phyloP scores from a whole-genome alignment of 306 rosid species.

The Castanea crenata region DNA sequence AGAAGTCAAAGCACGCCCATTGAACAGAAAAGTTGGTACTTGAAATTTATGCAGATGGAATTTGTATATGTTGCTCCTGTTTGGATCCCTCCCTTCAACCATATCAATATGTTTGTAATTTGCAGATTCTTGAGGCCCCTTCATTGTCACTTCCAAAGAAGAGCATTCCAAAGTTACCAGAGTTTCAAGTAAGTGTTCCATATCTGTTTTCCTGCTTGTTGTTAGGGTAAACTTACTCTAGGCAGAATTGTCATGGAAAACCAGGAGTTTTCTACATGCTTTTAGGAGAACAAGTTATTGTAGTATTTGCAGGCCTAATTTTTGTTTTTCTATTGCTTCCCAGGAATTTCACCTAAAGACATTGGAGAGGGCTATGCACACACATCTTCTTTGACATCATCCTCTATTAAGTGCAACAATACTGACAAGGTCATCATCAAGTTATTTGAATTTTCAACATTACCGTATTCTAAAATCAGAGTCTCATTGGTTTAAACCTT shows the following conservation, averaged over 20 bases:
- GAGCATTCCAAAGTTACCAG: conserved; percentile 81
- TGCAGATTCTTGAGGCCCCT: conserved; percentile 91
- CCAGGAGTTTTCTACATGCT: background rate
- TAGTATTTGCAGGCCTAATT: background rate
- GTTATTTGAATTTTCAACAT: conserved; percentile 12
- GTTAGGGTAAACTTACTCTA: background rate
- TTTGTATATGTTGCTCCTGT: conserved; percentile 12
- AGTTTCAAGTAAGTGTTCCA: conserved; percentile 73
- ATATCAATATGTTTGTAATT: conserved; percentile 9
- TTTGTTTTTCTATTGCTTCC: conserved; percentile 26
- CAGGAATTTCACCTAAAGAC: conserved; percentile 92
- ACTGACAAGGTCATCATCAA: conserved; percentile 41
- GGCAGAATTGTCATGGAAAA: background rate
- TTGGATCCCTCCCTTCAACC: conserved; percentile 20
- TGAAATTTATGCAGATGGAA: background rate
- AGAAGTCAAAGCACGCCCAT: conserved; percentile 86
- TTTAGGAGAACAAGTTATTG: conserved; percentile 11
- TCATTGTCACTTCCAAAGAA: conserved; percentile 67
- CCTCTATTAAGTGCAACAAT: conserved; percentile 47
- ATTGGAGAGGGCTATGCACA: conserved; percentile 85
- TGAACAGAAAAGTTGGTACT: conserved; percentile 86
- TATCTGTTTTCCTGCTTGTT: conserved; percentile 5
- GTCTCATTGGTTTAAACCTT: background rate
- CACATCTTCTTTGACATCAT: conserved; percentile 51
- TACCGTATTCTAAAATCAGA: conserved; percentile 12